Base-by-base conservation (phyloP, 345 rosid genomes). In the Luvunga scandens region DNA sequence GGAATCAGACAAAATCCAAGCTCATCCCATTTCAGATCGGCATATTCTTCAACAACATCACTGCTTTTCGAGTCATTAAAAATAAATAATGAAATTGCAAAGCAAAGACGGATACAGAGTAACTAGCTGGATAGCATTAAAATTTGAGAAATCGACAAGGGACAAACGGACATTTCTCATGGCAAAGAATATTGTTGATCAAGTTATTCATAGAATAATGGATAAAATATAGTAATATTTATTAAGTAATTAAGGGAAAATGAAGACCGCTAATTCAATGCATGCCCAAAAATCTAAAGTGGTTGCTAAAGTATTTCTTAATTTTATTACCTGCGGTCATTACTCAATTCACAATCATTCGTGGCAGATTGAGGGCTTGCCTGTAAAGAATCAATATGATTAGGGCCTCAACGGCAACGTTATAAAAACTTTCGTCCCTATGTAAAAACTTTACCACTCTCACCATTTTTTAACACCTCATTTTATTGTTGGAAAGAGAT, bases 11-110 rank as follows among this genome's bases (percentile, higher is more conserved):
- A 56, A 36, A 82, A 88, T 25, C 84, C 85, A 19, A 84, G 81
- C n/a, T 81, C 59, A 27, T 88, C 88, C 88, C 86, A 84, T 22
- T 85, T 73, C 34, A 83, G 31, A 31, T 82, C 5, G 0, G 77
- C 71, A 73, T 45, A 57, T 62, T 21, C 28, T 34, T 1, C 59
- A 8, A 38, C 34, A 0, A 18, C 28, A 13, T 74, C 7, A 7
- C 60, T 63, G 38, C 21, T 70, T 70, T 45, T 28, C 34, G 31
- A 4, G 9, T 4, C 64, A 53, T 4, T 53, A 53, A 53, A 53
- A 16, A 18, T 18, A 4, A 50, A 4, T 5, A 5, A 18, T 53
- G 18, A 53, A 53, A 53, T 19, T 53, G 57, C 57, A 53, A 18
- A 18, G 57, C 24, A 36, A 66, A 24, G 39, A 33, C 21, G 19